phyloP scores from a whole-genome alignment of 768 basidiomycete genomes.

The Boletus rex-veris region DNA sequence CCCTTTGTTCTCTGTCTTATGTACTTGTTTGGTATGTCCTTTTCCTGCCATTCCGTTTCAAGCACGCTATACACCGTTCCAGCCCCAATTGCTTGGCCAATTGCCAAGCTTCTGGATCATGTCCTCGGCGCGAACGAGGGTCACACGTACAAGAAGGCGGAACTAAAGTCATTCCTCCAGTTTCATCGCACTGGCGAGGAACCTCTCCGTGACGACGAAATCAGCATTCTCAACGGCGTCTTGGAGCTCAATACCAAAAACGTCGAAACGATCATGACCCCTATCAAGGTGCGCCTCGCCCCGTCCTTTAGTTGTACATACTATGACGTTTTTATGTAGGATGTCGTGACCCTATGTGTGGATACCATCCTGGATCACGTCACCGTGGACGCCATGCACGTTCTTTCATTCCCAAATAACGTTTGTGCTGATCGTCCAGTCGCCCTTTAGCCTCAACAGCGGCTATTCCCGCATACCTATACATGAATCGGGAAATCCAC shows the following conservation, averaged over 20 bases:
- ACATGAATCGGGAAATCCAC: conserved; percentile 64
- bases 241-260: conserved; percentile 74
- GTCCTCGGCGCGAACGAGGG: conserved; percentile 73
- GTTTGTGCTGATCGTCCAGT: conserved; percentile 8
- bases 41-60: not conserved
- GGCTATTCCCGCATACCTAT: conserved; percentile 94
- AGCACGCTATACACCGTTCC: not conserved
- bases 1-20: conserved; percentile 73
- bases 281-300: conserved; percentile 48
- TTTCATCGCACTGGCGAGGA: conserved; percentile 79
- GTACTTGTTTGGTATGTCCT: conserved; percentile 48
- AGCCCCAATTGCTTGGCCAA: conserved; percentile 78
- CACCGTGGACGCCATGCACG: conserved; percentile 72
- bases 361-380: conserved; percentile 79
- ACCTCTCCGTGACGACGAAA: conserved; percentile 74
- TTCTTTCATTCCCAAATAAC: conserved; percentile 10
- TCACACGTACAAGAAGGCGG: conserved; percentile 79
- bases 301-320: not conserved
- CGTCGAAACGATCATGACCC: conserved; percentile 80
- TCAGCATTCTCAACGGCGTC: conserved; percentile 76
- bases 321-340: conserved; percentile 37
- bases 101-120: conserved; percentile 70
- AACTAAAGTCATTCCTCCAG: conserved; percentile 73
- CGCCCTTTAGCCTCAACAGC: conserved; percentile 49
- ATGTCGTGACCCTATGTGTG: conserved; percentile 75